Percentiles rank a stretch among this genome's conserved stretches.
These are phyloP conservation scores for Calonectria ilicicola DNA, from an alignment of 2,329 filamentous ascomycete genomes.

Conservation along the genomic window DNA sequence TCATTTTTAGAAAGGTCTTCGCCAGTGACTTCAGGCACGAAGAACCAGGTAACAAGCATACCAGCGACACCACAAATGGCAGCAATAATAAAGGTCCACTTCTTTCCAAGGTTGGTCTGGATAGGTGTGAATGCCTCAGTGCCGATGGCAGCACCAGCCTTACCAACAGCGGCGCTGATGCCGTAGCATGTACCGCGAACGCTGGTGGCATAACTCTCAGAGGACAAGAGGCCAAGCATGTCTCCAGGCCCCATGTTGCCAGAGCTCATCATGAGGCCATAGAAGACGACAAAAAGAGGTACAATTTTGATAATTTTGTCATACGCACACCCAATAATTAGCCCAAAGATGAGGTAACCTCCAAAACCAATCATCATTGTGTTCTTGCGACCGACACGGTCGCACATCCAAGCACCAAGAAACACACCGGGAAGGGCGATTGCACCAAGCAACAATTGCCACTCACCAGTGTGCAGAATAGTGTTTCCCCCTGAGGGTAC, in stretches of 20 bases:
- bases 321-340: constrained; percentile 63
- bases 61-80: constrained; percentile 62
- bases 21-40: constrained; percentile 58
- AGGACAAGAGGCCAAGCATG: constrained; percentile 62
- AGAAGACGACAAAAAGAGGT: constrained; percentile 64
- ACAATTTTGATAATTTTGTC: constrained; percentile 58
- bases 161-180: constrained; percentile 63
- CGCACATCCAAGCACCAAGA: constrained; percentile 60
- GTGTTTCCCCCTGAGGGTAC: constrained; percentile 48
- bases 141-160: constrained; percentile 63
- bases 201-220: constrained; percentile 64
- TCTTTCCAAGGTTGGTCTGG: constrained; percentile 56
- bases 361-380: constrained; percentile 64
- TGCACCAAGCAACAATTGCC: constrained; percentile 59
- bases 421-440: constrained; percentile 62
- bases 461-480: constrained; percentile 58
- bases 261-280: constrained; percentile 62
- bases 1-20: constrained; percentile 58
- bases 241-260: constrained; percentile 64
- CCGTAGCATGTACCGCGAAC: constrained; percentile 64
- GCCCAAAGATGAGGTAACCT: constrained; percentile 62
- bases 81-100: constrained; percentile 65
- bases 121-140: constrained; percentile 64
- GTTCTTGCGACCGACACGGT: constrained; percentile 60
- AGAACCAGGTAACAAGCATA: constrained; percentile 60